These are phyloP conservation scores for Amborella trichopoda DNA, from an alignment of 164 flowering plant species.

Conservation along the genomic window DNA sequence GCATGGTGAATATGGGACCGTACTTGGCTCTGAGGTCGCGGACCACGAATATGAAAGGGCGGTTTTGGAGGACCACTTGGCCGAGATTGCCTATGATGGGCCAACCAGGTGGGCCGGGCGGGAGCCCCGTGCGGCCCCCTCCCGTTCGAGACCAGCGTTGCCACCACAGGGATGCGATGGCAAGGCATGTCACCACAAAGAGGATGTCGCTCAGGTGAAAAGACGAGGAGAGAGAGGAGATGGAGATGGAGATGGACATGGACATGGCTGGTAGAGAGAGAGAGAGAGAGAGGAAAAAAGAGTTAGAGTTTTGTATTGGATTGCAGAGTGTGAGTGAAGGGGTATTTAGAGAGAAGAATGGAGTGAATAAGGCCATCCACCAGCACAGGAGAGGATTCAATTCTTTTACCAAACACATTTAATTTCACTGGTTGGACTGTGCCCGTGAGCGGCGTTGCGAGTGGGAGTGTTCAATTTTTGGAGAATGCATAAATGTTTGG, in stretches of 20 bases:
- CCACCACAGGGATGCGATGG: conserved; percentile 46
- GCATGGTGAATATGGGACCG: conserved; percentile 88
- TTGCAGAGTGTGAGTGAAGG: no score
- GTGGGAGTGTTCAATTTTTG: no score
- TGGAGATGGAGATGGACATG: background rate
- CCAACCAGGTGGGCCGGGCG: conserved; percentile 91
- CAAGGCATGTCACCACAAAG: background rate
- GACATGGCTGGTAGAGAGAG: background rate
- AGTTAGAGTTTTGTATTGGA: no score
- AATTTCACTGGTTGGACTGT: no score
- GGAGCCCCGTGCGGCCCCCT: conserved; percentile 37
- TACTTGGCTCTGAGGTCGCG: conserved; percentile 53
- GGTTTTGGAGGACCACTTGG: conserved; percentile 57
- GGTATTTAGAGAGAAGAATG: no score
- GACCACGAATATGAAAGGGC: conserved; percentile 54
- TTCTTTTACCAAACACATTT: no score
- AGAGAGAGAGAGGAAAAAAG: background rate
- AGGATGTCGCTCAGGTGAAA: background rate
- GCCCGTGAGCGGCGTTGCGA: no score
- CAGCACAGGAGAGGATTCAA: no score
- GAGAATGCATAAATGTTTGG: no score
- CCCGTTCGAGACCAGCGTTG: conserved; percentile 29
- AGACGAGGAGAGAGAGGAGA: background rate
- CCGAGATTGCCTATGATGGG: conserved; percentile 74
- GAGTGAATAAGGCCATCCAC: no score